Evolutionary conservation across 495 filamentous ascomycete species (phyloP).

Genomic region (Penicillium ucsense): DNA sequence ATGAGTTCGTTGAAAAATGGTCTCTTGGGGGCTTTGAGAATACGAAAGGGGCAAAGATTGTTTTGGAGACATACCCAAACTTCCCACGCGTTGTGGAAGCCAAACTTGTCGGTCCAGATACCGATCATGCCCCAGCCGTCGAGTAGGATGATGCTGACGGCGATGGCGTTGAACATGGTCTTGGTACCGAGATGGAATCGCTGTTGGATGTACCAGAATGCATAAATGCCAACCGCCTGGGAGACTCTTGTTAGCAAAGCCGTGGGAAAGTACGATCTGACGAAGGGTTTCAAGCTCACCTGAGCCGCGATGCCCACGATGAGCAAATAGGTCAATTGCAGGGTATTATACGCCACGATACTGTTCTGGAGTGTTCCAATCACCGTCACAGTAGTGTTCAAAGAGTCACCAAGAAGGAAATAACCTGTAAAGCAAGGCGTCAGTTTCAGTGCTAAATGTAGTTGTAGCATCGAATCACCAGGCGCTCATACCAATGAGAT

Average conservation of each 20-base stretch:
- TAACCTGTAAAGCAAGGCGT: constrained; percentile 31
- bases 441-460: neutral
- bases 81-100: constrained; percentile 55
- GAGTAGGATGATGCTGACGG: constrained; percentile 46
- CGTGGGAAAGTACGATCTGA: neutral
- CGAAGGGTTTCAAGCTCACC: constrained; percentile 7
- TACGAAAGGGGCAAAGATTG: too few species aligned
- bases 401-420: constrained; percentile 54
- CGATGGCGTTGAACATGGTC: constrained; percentile 53
- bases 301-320: constrained; percentile 56
- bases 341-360: constrained; percentile 51
- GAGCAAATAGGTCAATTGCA: constrained; percentile 51
- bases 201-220: constrained; percentile 49
- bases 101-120: constrained; percentile 52
- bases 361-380: constrained; percentile 53
- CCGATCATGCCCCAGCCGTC: constrained; percentile 61
- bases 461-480: neutral
- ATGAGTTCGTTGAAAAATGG: neutral
- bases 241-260: too few species aligned
- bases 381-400: constrained; percentile 61
- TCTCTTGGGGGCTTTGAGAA: neutral
- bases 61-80: constrained; percentile 34
- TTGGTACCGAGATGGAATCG: constrained; percentile 44
- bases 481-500: constrained; percentile 41
- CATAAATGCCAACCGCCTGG: constrained; percentile 48